Conservation (phyloP, 2,329 filamentous ascomycete species). For the Tolypocladium endophyticum region DNA sequence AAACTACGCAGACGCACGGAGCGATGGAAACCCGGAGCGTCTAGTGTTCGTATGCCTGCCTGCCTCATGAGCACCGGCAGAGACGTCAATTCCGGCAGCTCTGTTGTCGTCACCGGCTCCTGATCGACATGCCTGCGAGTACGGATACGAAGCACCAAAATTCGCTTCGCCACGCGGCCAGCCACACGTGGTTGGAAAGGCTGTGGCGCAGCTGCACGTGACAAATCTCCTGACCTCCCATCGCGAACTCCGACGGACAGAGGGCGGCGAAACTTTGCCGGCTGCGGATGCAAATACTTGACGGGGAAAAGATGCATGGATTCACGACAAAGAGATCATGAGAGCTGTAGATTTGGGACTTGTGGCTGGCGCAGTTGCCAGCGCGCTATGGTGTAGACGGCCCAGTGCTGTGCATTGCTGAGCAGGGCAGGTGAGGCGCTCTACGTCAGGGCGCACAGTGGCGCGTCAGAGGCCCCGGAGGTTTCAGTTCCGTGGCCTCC, state of each 20-base stretch:
- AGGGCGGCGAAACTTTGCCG: not conserved
- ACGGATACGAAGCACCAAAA: no score
- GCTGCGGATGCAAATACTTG: not conserved
- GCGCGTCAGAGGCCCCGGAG: slow-evolving; percentile 3
- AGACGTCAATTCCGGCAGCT: not conserved
- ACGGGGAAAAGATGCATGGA: no score
- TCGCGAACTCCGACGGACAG: not conserved
- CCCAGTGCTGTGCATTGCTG: not conserved
- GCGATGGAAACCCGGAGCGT: not conserved
- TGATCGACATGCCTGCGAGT: no score
- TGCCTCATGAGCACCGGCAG: no score
- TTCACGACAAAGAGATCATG: no score
- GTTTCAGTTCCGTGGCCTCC: slow-evolving; percentile 10
- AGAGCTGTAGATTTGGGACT: not conserved
- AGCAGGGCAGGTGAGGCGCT: not conserved
- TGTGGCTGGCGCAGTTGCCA: not conserved
- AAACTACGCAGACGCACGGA: not conserved
- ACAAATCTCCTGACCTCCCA: not conserved
- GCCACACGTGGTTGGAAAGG: not conserved
- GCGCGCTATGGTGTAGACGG: not conserved
- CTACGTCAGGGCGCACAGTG: not conserved
- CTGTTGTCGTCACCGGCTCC: not conserved
- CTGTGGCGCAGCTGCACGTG: not conserved
- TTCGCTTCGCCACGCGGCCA: not conserved
- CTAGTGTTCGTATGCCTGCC: no score